phyloP scores from a whole-genome alignment of 108 stramenopile genomes.

The Fistulifera pelliculosa region DNA sequence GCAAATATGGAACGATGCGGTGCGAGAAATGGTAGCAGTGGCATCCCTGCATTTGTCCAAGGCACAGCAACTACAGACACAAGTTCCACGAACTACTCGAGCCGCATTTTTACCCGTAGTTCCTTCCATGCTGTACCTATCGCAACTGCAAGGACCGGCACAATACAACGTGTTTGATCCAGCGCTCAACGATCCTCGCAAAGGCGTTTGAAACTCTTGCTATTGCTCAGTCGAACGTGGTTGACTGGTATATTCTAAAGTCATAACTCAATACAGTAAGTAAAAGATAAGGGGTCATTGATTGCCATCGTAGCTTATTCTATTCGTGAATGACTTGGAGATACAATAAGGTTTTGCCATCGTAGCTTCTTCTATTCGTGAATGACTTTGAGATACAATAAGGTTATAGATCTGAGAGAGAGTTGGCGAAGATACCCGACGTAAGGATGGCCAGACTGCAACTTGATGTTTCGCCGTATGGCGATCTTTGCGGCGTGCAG shows the following conservation, averaged over 20 bases:
- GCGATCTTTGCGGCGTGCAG: no score
- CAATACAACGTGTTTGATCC: slow-evolving; percentile 67
- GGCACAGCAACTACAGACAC: slow-evolving; percentile 49
- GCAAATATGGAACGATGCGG: slow-evolving; percentile 27
- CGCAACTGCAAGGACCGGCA: slow-evolving; percentile 35
- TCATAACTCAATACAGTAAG: no score
- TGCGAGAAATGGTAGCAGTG: slow-evolving; percentile 35
- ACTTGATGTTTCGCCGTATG: no score
- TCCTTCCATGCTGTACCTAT: slow-evolving; percentile 56
- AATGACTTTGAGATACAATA: no score
- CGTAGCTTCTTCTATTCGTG: no score
- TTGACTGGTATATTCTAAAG: slow-evolving; percentile 53
- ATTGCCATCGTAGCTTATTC: no score
- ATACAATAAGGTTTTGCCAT: no score
- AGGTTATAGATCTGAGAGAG: no score
- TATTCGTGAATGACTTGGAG: no score
- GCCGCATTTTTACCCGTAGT: slow-evolving; percentile 57
- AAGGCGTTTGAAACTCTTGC: slow-evolving; percentile 24
- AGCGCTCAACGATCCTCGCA: slow-evolving; percentile 18
- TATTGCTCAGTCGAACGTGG: slow-evolving; percentile 51
- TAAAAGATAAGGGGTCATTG: no score
- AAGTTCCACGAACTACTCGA: slow-evolving; percentile 42
- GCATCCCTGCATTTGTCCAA: slow-evolving; percentile 49
- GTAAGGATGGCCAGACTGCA: no score
- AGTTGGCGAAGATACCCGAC: no score